These are phyloP conservation scores for Sphaerulina vaccinii DNA, from an alignment of 2,329 filamentous ascomycete species.

Conservation along the genomic window DNA sequence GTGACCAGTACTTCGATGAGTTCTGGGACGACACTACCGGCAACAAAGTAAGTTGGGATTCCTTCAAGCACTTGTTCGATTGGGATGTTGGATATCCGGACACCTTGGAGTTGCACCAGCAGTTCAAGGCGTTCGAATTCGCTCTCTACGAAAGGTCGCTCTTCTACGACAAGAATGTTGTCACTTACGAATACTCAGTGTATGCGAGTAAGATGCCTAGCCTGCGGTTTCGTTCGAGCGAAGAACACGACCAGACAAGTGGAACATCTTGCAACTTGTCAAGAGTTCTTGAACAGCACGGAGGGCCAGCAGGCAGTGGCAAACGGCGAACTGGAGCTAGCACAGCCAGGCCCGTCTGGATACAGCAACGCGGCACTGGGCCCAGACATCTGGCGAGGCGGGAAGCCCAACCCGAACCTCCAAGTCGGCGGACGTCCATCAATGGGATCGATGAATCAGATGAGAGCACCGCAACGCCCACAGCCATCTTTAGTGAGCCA, in stretches of 20 bases:
- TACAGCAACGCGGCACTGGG: constrained; percentile 24
- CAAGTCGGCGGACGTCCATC: constrained; percentile 39
- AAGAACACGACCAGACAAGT: constrained; percentile 54
- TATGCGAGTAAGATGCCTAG: constrained; percentile 50
- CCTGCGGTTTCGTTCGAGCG: constrained; percentile 51
- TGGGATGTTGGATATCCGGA: no score
- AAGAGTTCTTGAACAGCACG: constrained; percentile 45
- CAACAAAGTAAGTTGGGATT: constrained; percentile 30
- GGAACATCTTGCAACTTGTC: constrained; percentile 50
- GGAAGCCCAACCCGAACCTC: constrained; percentile 50
- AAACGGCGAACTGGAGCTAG: constrained; percentile 29
- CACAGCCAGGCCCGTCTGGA: constrained; percentile 14
- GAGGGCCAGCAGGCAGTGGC: constrained; percentile 43
- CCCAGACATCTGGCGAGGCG: constrained; percentile 45
- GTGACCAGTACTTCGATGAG: constrained; percentile 31
- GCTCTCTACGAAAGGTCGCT: no score
- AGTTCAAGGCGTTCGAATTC: no score
- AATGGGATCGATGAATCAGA: constrained; percentile 17
- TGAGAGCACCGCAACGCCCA: constrained; percentile 24
- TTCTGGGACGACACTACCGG: constrained; percentile 33
- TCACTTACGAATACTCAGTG: constrained; percentile 36
- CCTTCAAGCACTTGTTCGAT: no score
- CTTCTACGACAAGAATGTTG: neutral
- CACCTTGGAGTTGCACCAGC: no score
- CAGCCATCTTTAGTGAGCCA: constrained; percentile 56